These are phyloP conservation scores for Schizonepeta tenuifolia DNA, from an alignment of 257 asterid genomes.

Conservation along the genomic window DNA sequence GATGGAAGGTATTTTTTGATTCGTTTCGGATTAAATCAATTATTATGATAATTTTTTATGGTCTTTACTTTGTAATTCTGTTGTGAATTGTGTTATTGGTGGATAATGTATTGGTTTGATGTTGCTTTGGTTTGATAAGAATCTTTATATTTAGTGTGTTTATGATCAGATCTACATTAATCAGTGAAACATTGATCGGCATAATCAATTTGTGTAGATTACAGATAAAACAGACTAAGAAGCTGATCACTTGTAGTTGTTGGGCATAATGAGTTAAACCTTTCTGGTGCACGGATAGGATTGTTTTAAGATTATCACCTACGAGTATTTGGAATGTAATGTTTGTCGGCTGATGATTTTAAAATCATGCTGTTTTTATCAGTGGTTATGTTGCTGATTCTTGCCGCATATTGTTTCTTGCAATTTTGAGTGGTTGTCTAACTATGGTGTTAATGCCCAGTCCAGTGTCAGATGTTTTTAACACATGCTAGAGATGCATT, in stretches of 20 bases:
- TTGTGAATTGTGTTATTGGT: background rate
- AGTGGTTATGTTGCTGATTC: slow-evolving; percentile 11
- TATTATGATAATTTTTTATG: background rate
- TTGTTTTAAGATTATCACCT: background rate
- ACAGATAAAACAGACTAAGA: background rate
- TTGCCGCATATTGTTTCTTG: slow-evolving; percentile 15
- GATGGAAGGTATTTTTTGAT: slow-evolving; percentile 70
- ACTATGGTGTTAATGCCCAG: background rate
- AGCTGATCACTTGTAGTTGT: slow-evolving; percentile 4
- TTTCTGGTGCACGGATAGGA: background rate
- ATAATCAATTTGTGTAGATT: background rate
- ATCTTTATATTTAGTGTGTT: background rate
- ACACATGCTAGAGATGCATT: background rate
- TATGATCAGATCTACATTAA: slow-evolving; percentile 14
- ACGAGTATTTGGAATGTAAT: background rate
- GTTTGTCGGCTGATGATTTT: slow-evolving; percentile 13
- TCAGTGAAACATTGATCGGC: background rate
- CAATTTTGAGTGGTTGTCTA: slow-evolving; percentile 1
- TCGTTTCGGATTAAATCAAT: background rate
- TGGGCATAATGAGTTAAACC: background rate
- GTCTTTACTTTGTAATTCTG: slow-evolving; percentile 3
- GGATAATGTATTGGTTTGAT: background rate
- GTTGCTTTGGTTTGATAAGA: slow-evolving; percentile 5
- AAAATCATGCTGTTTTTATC: background rate
- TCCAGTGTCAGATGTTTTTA: background rate